Percentiles rank a stretch among this genome's conserved stretches.
These are phyloP conservation scores for Pelargonium citronellum DNA, from an alignment of 441 rosid species.

Conservation along the genomic window DNA sequence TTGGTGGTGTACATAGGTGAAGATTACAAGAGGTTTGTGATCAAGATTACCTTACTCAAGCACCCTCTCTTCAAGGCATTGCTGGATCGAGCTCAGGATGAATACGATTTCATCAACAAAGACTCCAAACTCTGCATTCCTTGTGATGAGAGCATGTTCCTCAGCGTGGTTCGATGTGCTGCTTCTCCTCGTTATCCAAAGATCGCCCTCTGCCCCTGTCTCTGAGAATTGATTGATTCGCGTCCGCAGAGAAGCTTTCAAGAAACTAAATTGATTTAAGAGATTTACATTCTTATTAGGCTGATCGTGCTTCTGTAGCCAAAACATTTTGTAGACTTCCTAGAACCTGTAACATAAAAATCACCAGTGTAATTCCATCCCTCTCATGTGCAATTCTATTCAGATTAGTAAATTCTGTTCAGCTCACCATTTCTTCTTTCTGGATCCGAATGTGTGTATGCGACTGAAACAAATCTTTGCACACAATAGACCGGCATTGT, in stretches of 20 bases:
- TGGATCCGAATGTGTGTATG: neutral
- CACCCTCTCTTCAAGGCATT: constrained; percentile 76
- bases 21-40: constrained; percentile 56
- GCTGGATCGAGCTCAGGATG: constrained; percentile 73
- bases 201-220: constrained; percentile 24
- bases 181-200: constrained; percentile 35
- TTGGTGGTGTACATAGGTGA: constrained; percentile 84
- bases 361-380: constrained; percentile 9
- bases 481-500: no score
- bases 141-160: constrained; percentile 68
- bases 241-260: neutral
- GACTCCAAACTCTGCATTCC: constrained; percentile 76
- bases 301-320: constrained; percentile 29
- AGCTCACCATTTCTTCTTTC: neutral
- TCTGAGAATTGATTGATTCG: constrained; percentile 17
- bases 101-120: constrained; percentile 47
- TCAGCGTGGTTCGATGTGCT: constrained; percentile 58
- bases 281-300: constrained; percentile 22
- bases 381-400: constrained; percentile 19
- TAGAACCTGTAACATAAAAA: constrained; percentile 34
- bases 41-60: constrained; percentile 54
- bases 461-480: neutral
- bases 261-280: constrained; percentile 28
- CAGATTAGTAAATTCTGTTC: constrained; percentile 7
- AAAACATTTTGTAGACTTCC: constrained; percentile 22